Evolutionary conservation across 2,329 filamentous ascomycete species (phyloP).

Genomic region (Xylogone sp.): DNA sequence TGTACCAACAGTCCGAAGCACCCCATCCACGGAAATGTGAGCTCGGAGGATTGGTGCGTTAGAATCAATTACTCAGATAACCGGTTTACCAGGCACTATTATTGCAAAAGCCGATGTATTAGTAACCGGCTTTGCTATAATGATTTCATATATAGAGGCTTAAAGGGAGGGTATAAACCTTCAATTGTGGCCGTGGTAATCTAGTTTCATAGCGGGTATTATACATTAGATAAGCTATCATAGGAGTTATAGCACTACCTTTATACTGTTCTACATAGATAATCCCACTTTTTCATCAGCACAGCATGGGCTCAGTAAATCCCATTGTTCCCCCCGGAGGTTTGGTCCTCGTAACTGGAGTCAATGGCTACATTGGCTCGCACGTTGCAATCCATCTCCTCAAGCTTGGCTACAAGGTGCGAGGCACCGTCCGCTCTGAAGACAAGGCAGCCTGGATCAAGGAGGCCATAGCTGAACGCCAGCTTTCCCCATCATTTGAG

Average conservation of each 20-base stretch:
- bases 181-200: no score
- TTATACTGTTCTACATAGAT: background rate
- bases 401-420: slow-evolving; percentile 37
- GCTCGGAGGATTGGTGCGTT: background rate
- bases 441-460: slow-evolving; percentile 31
- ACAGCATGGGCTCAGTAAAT: background rate
- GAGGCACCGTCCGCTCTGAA: slow-evolving; percentile 36
- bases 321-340: slow-evolving; percentile 26
- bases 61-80: background rate
- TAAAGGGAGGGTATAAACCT: no score
- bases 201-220: no score
- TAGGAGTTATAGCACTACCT: no score
- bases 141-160: no score
- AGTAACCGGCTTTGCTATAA: no score
- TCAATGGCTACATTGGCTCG: slow-evolving; percentile 37
- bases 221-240: no score
- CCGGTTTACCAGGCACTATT: background rate
- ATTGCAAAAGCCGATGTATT: background rate
- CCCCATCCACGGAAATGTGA: background rate
- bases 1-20: background rate
- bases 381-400: slow-evolving; percentile 37
- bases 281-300: background rate
- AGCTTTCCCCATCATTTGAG: slow-evolving; percentile 32
- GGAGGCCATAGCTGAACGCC: slow-evolving; percentile 26
- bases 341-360: slow-evolving; percentile 37